These are phyloP conservation scores for Paecilomyces sp. DNA, from an alignment of 2,329 filamentous ascomycete genomes.

Conservation along the genomic window DNA sequence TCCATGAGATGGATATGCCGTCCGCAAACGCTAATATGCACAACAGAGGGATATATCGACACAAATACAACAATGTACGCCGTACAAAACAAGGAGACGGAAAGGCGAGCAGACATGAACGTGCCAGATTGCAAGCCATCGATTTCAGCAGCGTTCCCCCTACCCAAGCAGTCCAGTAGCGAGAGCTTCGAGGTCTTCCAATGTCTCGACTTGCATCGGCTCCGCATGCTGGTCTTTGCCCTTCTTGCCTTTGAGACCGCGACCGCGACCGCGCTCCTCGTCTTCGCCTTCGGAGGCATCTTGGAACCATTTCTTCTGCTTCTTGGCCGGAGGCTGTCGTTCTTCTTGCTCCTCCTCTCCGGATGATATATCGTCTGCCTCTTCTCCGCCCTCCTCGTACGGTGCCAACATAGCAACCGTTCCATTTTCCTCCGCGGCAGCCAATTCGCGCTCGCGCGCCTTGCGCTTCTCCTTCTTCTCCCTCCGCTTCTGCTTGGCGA, in stretches of 20 bases:
- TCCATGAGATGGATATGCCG: background rate
- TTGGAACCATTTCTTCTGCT: conserved; percentile 33
- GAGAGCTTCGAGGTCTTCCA: conserved; percentile 42
- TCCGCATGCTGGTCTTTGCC: conserved; percentile 5
- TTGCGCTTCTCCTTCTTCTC: conserved; percentile 42
- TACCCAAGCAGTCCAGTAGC: conserved; percentile 34
- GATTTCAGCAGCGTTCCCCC: background rate
- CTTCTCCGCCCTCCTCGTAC: conserved; percentile 13
- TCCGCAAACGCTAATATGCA: background rate
- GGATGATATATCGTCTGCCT: conserved; percentile 8
- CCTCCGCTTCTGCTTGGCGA: conserved; percentile 65
- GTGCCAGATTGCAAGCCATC: background rate
- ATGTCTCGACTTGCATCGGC: conserved; percentile 33
- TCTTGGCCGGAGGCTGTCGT: conserved; percentile 27
- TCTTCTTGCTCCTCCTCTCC: conserved; percentile 16
- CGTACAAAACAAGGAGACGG: background rate
- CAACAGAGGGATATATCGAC: background rate
- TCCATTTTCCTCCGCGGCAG: conserved; percentile 21
- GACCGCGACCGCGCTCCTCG: conserved; percentile 20
- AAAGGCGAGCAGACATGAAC: background rate
- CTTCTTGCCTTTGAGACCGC: conserved; percentile 4
- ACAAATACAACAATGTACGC: background rate
- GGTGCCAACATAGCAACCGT: conserved; percentile 22
- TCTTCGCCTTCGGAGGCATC: conserved; percentile 16
- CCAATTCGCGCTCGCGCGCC: conserved; percentile 30